A percentile compares a stretch with the other conserved stretches of the same genome.
Conservation (phyloP, 2,329 filamentous ascomycete species). For the Zymoseptoria brevis region DNA sequence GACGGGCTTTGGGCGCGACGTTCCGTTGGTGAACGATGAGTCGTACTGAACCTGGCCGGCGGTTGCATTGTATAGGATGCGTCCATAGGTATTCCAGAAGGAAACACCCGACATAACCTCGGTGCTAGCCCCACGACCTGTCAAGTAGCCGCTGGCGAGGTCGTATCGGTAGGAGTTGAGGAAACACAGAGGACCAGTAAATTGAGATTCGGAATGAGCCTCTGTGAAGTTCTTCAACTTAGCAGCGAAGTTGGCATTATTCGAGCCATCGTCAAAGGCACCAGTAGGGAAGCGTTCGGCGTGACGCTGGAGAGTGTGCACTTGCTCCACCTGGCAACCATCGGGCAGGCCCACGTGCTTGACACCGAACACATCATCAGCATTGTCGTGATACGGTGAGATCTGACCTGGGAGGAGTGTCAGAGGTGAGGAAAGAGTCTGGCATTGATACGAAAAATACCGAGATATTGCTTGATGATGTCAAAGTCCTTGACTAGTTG, state of each 20-base stretch:
- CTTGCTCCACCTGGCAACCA: conserved; percentile 50
- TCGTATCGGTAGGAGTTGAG: conserved; percentile 46
- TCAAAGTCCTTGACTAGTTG: neutral
- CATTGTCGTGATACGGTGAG: conserved; percentile 41
- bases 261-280: conserved; percentile 41
- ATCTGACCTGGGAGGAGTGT: conserved; percentile 30
- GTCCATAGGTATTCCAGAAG: conserved; percentile 50
- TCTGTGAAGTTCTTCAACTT: conserved; percentile 43
- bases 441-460: neutral
- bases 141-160: conserved; percentile 34
- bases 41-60: conserved; percentile 44
- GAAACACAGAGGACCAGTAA: conserved; percentile 45
- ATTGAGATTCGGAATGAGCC: conserved; percentile 29
- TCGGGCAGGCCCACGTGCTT: conserved; percentile 41
- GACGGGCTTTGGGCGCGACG: conserved; percentile 41
- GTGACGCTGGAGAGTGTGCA: conserved; percentile 48
- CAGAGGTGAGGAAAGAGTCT: neutral
- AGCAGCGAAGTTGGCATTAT: conserved; percentile 41
- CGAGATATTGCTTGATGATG: neutral
- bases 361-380: conserved; percentile 41
- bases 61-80: conserved; percentile 45
- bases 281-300: conserved; percentile 46
- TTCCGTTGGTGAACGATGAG: conserved; percentile 41
- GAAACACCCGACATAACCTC: conserved; percentile 44
- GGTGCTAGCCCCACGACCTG: conserved; percentile 6